phyloP scores from a whole-genome alignment of 257 asterid genomes.

The Solanum ahanhuiri region DNA sequence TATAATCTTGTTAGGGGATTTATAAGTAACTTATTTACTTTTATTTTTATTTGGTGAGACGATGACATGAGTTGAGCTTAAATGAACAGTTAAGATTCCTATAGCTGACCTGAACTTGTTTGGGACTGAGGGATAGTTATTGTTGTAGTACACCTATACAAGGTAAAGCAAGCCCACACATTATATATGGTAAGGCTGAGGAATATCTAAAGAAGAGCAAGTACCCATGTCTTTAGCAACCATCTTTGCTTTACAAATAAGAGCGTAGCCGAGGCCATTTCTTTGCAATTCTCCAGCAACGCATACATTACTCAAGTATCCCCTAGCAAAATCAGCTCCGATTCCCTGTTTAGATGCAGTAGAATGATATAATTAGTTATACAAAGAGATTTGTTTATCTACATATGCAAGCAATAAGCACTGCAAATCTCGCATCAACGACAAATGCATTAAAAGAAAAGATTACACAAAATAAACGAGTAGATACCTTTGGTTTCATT shows the following conservation, averaged over 20 bases:
- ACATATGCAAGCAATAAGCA: not conserved
- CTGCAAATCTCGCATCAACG: not conserved
- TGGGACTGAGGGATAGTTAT: not conserved
- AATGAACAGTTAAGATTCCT: not conserved
- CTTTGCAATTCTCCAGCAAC: slow-evolving; percentile 81
- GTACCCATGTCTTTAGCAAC: slow-evolving; percentile 86
- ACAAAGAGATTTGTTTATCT: not conserved
- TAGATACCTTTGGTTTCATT: slow-evolving; percentile 59
- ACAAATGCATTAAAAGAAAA: not conserved
- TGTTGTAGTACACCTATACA: not conserved
- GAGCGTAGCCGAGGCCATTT: slow-evolving; percentile 70
- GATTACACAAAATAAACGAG: not conserved
- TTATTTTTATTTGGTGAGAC: not conserved
- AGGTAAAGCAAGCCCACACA: not conserved
- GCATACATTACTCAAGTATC: slow-evolving; percentile 80
- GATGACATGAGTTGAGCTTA: not conserved
- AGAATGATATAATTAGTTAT: not conserved
- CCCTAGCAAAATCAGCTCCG: slow-evolving; percentile 89
- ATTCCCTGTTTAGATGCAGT: slow-evolving; percentile 48
- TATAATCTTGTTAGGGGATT: not conserved
- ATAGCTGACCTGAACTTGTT: not conserved
- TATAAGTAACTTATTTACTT: not conserved
- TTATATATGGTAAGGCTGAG: not conserved
- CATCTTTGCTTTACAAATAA: slow-evolving; percentile 50
- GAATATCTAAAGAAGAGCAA: not conserved